A percentile compares a stretch with the other conserved stretches of the same genome.
Evolutionary conservation across 441 rosid species (phyloP).

Genomic region (Melastoma candidum): DNA sequence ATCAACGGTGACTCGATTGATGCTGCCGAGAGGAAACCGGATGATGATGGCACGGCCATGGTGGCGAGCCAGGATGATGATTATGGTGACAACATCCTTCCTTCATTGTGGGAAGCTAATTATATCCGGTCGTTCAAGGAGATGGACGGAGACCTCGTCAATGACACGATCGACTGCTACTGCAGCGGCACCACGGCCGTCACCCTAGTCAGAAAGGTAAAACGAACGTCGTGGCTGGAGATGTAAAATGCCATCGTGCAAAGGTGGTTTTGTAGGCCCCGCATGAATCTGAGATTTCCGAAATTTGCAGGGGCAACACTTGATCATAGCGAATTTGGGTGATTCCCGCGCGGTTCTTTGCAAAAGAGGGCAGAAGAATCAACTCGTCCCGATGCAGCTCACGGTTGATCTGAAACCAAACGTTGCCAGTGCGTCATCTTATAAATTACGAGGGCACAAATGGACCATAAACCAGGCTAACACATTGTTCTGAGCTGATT

Average conservation of each 20-base stretch:
- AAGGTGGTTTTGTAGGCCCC: neutral
- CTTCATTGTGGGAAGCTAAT: conserved; percentile 40
- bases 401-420: conserved; percentile 81
- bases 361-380: conserved; percentile 42
- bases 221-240: neutral
- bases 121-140: conserved; percentile 47
- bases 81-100: conserved; percentile 9
- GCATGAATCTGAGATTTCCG: neutral
- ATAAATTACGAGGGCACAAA: neutral
- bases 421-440: conserved; percentile 37
- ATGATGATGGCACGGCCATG: conserved; percentile 1
- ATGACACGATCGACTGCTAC: conserved; percentile 53
- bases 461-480: neutral
- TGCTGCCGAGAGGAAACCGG: neutral
- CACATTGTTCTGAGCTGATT: neutral
- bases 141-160: conserved; percentile 60
- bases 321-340: conserved; percentile 77
- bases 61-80: conserved; percentile 14
- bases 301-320: conserved; percentile 55
- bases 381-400: conserved; percentile 64
- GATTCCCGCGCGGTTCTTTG: conserved; percentile 93
- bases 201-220: conserved; percentile 60
- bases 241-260: neutral
- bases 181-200: conserved; percentile 92
- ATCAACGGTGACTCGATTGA: conserved; percentile 1